These are phyloP conservation scores for Penicillium fimorum DNA, from an alignment of 495 filamentous ascomycete species.

Conservation along the genomic window DNA sequence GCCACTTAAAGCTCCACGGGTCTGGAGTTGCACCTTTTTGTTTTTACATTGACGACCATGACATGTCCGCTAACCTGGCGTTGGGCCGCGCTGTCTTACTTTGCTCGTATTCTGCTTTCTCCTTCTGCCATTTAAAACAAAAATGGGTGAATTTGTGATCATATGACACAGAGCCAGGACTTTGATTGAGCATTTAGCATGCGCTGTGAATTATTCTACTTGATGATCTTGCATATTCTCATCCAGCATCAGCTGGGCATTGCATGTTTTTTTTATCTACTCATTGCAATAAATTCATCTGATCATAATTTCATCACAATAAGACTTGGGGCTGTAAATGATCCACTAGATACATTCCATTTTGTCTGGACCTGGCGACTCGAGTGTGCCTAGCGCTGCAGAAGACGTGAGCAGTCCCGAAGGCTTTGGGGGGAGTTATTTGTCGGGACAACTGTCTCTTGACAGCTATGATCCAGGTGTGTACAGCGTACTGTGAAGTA, in stretches of 20 bases:
- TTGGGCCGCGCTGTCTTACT: conserved; percentile 33
- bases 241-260: conserved; percentile 17
- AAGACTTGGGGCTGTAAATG: neutral
- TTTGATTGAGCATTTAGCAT: conserved; percentile 48
- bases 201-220: conserved; percentile 39
- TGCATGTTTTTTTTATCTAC: conserved; percentile 16
- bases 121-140: conserved; percentile 17
- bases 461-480: neutral
- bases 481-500: neutral
- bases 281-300: conserved; percentile 9
- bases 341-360: neutral
- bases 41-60: conserved; percentile 26
- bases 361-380: neutral
- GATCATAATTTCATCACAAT: conserved; percentile 3
- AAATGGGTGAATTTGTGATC: conserved; percentile 24
- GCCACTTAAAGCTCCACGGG: conserved; percentile 35
- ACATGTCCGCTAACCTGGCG: conserved; percentile 42
- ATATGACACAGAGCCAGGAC: conserved; percentile 28
- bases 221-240: conserved; percentile 32
- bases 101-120: conserved; percentile 24
- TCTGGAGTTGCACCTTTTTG: conserved; percentile 15
- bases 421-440: neutral
- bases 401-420: neutral
- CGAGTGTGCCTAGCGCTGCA: neutral
- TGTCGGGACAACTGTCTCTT: neutral